Conservation (phyloP, 495 filamentous ascomycete species). For the Xylaria intraflava region DNA sequence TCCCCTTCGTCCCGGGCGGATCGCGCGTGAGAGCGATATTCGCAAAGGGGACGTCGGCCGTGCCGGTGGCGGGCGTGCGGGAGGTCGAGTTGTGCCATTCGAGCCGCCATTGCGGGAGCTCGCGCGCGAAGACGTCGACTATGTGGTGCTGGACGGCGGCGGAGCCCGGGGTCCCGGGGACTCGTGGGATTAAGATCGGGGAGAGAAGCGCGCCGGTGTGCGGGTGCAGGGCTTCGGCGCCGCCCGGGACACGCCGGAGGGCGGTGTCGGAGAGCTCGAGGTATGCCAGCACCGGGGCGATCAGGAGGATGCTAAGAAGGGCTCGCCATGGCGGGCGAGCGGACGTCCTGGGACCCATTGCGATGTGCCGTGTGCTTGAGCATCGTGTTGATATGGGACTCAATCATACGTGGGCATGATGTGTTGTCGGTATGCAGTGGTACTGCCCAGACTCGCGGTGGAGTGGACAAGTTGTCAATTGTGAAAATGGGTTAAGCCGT, state of each 20-base stretch:
- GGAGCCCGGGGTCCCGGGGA: constrained; percentile 72
- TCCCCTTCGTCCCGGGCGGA: constrained; percentile 61
- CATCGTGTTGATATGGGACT: not conserved
- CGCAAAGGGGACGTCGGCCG: constrained; percentile 63
- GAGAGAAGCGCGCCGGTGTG: constrained; percentile 58
- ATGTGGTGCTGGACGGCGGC: constrained; percentile 67
- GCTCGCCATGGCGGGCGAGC: not conserved
- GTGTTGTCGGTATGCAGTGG: too few relatives aligned
- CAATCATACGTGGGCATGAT: not conserved
- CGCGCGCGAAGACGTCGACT: constrained; percentile 60
- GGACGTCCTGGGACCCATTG: constrained; percentile 3
- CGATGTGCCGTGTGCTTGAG: not conserved
- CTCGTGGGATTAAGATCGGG: constrained; percentile 75
- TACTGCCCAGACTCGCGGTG: too few relatives aligned
- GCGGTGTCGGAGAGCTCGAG: constrained; percentile 64
- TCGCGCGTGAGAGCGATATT: constrained; percentile 78
- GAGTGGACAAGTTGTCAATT: not conserved
- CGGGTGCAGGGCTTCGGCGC: constrained; percentile 67
- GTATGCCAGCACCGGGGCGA: constrained; percentile 46
- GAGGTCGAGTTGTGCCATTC: constrained; percentile 77
- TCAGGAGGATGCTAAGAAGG: constrained; percentile 1
- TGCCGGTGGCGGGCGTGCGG: constrained; percentile 60
- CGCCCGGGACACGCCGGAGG: constrained; percentile 55
- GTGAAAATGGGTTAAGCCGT: not conserved
- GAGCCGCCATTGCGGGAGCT: constrained; percentile 69